These are phyloP conservation scores for Mucor circinelloides DNA, from an alignment of 371 early-diverging fungal genomes.

Conservation along the genomic window DNA sequence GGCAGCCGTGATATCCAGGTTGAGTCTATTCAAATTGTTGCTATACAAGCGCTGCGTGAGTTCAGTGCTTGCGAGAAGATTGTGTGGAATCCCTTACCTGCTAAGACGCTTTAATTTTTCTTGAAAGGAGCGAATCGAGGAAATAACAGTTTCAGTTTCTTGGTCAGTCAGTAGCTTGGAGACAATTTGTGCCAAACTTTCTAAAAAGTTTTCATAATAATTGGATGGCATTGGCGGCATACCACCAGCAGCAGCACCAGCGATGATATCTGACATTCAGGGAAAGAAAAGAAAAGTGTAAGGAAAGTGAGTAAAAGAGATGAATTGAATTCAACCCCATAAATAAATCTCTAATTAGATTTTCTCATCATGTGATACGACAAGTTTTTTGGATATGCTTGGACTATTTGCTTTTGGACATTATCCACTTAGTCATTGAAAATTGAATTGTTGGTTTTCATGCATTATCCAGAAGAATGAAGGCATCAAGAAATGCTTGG, in stretches of 20 bases:
- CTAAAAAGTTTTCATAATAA: slow-evolving; percentile 76
- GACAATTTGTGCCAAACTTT: slow-evolving; percentile 75
- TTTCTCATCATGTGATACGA: background rate
- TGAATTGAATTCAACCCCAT: background rate
- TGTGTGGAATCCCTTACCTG: slow-evolving; percentile 43
- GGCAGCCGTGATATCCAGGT: slow-evolving; percentile 47
- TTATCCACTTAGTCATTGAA: background rate
- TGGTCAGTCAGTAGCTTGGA: slow-evolving; percentile 78
- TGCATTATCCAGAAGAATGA: background rate
- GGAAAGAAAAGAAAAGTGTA: background rate
- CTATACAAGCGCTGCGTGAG: slow-evolving; percentile 22
- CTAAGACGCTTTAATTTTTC: slow-evolving; percentile 67
- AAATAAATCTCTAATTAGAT: background rate
- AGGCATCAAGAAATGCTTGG: background rate
- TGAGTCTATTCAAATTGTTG: slow-evolving; percentile 62
- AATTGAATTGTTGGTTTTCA: background rate
- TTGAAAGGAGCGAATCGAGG: slow-evolving; percentile 72
- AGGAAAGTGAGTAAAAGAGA: background rate
- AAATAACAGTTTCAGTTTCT: slow-evolving; percentile 75
- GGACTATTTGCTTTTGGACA: background rate
- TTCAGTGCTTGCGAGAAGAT: background rate
- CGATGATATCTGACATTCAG: slow-evolving; percentile 2
- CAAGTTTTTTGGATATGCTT: background rate
- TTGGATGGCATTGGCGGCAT: slow-evolving; percentile 32
- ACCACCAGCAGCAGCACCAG: background rate